These are phyloP conservation scores for Lumnitzera littorea DNA, from an alignment of 345 rosid genomes.

Conservation along the genomic window DNA sequence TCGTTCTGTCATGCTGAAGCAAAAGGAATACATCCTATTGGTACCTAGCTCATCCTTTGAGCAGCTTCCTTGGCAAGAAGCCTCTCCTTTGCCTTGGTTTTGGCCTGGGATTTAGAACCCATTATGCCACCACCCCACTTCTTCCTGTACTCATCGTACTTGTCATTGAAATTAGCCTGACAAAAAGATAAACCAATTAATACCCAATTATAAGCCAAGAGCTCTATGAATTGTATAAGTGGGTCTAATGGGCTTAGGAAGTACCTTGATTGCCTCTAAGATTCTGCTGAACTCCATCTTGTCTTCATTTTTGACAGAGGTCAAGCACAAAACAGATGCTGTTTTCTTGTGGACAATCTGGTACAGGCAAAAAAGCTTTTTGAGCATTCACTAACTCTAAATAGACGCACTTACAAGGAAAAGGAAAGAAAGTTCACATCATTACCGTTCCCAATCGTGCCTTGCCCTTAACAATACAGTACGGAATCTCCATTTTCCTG, in stretches of 20 bases:
- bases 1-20: background rate
- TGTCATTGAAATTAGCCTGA: constrained; percentile 71
- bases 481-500: constrained; percentile 57
- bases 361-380: background rate
- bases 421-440: background rate
- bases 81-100: constrained; percentile 63
- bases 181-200: background rate
- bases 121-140: constrained; percentile 87
- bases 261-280: constrained; percentile 72
- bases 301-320: constrained; percentile 69
- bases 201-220: background rate
- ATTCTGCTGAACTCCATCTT: constrained; percentile 68
- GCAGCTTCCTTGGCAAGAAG: constrained; percentile 70
- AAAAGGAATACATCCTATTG: constrained; percentile 2
- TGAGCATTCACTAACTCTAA: background rate
- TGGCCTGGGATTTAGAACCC: constrained; percentile 89
- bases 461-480: constrained; percentile 52
- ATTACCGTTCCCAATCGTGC: constrained; percentile 44
- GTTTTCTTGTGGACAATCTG: constrained; percentile 78
- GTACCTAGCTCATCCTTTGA: constrained; percentile 49
- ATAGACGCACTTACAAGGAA: background rate
- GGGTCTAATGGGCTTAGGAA: background rate
- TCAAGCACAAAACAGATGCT: constrained; percentile 64
- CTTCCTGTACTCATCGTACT: constrained; percentile 63
- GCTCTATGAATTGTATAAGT: background rate